A percentile compares a stretch with the other conserved stretches of the same genome.
Conservation (phyloP, 177 flowering plant species). For the Telopea speciosissima region DNA sequence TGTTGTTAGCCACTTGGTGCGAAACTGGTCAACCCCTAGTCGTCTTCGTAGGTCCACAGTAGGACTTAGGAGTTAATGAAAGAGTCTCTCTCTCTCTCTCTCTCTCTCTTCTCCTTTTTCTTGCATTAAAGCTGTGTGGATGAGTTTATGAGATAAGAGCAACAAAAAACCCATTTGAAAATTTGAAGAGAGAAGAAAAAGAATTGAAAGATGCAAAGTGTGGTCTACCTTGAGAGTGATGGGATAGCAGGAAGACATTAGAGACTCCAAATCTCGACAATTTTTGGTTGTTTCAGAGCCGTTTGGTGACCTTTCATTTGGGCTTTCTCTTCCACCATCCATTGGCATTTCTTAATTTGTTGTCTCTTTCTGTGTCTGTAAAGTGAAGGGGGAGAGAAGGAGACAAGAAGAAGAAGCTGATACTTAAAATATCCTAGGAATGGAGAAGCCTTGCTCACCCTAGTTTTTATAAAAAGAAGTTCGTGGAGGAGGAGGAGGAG, state of each 20-base stretch:
- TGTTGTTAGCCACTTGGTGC: no score
- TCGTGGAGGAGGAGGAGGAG: no score
- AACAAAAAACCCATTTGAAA: neutral
- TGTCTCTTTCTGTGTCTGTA: conserved; percentile 2
- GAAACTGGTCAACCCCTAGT: neutral
- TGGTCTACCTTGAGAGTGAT: conserved; percentile 60
- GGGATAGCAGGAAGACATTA: conserved; percentile 37
- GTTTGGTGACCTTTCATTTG: conserved; percentile 17
- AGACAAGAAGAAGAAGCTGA: no score
- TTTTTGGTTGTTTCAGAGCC: conserved; percentile 11
- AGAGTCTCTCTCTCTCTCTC: neutral
- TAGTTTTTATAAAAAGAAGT: neutral
- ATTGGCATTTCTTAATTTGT: conserved; percentile 21
- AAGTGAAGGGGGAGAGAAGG: neutral
- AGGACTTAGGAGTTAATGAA: neutral
- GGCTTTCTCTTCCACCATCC: conserved; percentile 11
- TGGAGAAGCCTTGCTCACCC: no score
- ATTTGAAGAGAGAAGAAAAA: neutral
- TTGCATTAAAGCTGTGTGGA: no score
- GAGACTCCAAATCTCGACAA: conserved; percentile 13
- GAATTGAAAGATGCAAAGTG: neutral
- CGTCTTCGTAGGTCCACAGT: neutral
- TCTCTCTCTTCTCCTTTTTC: no score
- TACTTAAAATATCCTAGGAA: no score
- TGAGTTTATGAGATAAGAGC: no score